A percentile compares a stretch with the other conserved stretches of the same genome.
phyloP scores from a whole-genome alignment of 306 rosid species.

The Lotus japonicus region DNA sequence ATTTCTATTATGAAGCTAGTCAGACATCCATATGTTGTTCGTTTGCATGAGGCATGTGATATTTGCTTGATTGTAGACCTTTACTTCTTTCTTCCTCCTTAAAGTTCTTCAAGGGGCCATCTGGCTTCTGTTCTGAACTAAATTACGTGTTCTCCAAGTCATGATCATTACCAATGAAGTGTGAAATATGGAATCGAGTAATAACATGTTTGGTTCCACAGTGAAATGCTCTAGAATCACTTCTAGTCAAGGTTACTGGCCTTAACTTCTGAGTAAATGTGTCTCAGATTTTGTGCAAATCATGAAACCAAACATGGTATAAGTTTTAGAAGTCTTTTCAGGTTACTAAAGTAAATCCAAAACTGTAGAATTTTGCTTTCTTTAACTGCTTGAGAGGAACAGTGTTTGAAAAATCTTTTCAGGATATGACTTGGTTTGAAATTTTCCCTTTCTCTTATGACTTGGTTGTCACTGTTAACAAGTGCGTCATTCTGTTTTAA shows the following conservation, averaged over 20 bases:
- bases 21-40: conserved; percentile 82
- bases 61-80: conserved; percentile 2
- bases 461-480: background rate
- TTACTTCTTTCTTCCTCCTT: background rate
- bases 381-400: background rate
- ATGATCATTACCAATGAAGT: background rate
- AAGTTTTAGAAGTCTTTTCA: background rate
- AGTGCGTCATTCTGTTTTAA: conserved; percentile 13
- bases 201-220: too few species aligned
- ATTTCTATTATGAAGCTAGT: conserved; percentile 89
- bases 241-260: too few species aligned
- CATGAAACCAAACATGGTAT: background rate
- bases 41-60: conserved; percentile 67
- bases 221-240: too few species aligned
- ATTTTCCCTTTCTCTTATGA: background rate
- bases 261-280: too few species aligned
- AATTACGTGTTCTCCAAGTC: background rate
- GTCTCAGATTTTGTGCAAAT: too few species aligned
- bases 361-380: background rate
- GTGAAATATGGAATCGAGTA: background rate
- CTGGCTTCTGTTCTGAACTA: background rate
- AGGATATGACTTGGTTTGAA: conserved; percentile 9
- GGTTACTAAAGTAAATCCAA: background rate
- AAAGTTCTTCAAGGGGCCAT: background rate
- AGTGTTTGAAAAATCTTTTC: background rate